Evolutionary conservation across 2,329 filamentous ascomycete genomes (phyloP), one percentile per base, ranked within the genome.

Genomic region (Botrytis elliptica): DNA sequence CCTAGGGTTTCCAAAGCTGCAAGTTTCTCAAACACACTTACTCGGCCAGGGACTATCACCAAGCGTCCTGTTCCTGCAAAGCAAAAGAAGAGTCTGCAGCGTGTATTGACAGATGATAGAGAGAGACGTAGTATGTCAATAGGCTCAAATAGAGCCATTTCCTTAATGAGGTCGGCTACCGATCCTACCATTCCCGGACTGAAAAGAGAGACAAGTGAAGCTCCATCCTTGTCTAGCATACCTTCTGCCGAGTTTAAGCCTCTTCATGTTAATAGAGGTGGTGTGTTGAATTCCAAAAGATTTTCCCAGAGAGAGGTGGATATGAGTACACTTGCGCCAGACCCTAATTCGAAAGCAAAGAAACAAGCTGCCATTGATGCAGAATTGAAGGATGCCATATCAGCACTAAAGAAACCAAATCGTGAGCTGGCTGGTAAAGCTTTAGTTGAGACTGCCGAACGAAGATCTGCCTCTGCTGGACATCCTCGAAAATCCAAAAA

Each of bases 311-410:
- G 88, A 82, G 81, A 91, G 81, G 83, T 89, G 60, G 86, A 89
- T 76, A 80, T 89, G 55, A 85, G 83, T 71, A 87, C 86, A 77
- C 84, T 87, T 75, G 85, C 85, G 42, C 86, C 84, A 52, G 81
- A 85, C 44, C 86, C 86, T 3, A 88, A 90, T 73, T 81, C 84
- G 1, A 93, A 88, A 81, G 85, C 88, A 46, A 89, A 85, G 78
- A 92, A 89, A 81, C 91, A 91, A 79, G 90, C 90, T 4, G 83
- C 88, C 36, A 86, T 93, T 2, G 89, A 93, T 66, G 88, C 90
- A 42, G 91, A 94, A 79, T 82, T 95, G 49, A 88, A 89, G 77
- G 88, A 93, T 74, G 93, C 93, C 14, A 95, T 96, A 68, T 88
- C 88, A 9, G 88, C 90, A 16, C 81, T 95, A 60, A 91, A 92